Base-by-base conservation (phyloP, 805 yeast genomes). In the Wickerhamomyces canadensis region DNA sequence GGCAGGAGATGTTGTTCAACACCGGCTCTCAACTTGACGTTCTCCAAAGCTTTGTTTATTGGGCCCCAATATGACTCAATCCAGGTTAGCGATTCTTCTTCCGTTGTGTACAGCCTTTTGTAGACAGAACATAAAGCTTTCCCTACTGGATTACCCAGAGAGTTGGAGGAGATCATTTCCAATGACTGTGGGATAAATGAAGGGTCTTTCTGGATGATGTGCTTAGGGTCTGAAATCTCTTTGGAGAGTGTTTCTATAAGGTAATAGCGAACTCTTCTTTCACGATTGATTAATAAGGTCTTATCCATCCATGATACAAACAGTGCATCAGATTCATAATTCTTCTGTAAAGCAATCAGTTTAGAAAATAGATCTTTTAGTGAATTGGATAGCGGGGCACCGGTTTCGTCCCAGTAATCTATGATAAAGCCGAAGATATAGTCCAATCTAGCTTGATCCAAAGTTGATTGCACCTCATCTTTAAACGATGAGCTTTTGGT, bases 341-440 rank as follows among this genome's bases (percentile, higher is more conserved):
- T 43, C 24, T 61, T 61, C 28, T 72, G 35, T 17, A 77, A 62
- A 2, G 49, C 43, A 10, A 80, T 54, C 34, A 80, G 51, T 47
- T 80, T 85, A 3, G 55, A 37, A 33, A 86, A 71, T 32, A 87
- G 51, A 23, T 77, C 84, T 37, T 67, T 72, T 36, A 85, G 55
- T 0, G 94, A 80, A 51, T 82, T 84, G 6, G 81, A 76, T 19
- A 84, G 56, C 0, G 94, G 79, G 2, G 84, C 76, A 5, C 82
- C 79, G 2, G 84, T 72, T 35, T 80, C 84, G 36, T 75, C 76
- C 78, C 88, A 79, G 54, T 74, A 78, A 45, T 79, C 88, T 27
- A 80, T 59, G 12, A 82, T 68, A 54, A 73, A 82, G 18, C 64
- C 64, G 49, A 75, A 74, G 2, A 78, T 37, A 19, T 57, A 54